These are phyloP conservation scores for Nicotiana benthamiana DNA, from an alignment of 257 asterid genomes.

Conservation along the genomic window DNA sequence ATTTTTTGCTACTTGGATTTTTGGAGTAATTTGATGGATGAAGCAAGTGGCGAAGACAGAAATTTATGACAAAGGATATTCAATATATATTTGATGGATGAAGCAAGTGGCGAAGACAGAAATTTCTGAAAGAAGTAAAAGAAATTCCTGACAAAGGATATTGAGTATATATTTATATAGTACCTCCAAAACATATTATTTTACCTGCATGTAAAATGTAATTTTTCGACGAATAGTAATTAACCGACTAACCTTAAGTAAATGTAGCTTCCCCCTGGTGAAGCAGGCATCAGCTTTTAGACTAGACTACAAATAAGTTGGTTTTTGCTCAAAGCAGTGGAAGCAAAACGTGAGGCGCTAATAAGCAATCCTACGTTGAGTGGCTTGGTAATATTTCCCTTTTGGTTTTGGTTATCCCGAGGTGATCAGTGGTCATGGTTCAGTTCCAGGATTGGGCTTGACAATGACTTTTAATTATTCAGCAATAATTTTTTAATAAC, in stretches of 20 bases:
- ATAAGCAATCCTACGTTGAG: conserved; percentile 2
- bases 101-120: no score
- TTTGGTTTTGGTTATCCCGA: conserved; percentile 5
- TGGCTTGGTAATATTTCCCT: background rate
- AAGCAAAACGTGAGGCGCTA: conserved; percentile 27
- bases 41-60: no score
- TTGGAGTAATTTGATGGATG: background rate
- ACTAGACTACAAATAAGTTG: background rate
- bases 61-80: no score
- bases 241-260: no score
- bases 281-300: background rate
- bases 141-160: no score
- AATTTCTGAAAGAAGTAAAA: no score
- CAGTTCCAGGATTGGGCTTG: conserved; percentile 32
- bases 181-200: no score
- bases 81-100: no score
- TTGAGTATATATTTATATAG: no score
- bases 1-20: background rate
- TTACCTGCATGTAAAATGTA: no score
- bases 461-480: background rate
- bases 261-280: no score
- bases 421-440: conserved; percentile 34
- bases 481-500: background rate
- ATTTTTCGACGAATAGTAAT: no score
- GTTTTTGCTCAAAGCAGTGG: background rate